Conservation (phyloP, 1,284 basidiomycete genomes). For the Neonothopanus nambi region DNA sequence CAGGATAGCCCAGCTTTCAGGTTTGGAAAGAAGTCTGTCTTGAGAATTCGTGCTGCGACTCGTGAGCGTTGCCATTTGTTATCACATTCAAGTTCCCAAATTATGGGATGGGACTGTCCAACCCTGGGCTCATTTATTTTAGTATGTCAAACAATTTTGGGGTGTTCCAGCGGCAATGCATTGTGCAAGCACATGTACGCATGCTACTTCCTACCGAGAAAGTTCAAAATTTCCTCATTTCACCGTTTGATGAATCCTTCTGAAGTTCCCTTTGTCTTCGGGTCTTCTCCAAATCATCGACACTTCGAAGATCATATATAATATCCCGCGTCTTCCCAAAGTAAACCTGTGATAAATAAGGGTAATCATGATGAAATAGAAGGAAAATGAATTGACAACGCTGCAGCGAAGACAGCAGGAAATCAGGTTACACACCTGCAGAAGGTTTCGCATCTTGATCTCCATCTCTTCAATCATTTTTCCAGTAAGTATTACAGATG, state of each 20-base stretch:
- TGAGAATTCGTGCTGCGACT: too few relatives aligned
- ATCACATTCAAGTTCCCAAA: not conserved
- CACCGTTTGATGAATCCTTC: constrained; percentile 82
- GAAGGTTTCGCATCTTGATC: constrained; percentile 94
- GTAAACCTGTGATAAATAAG: constrained; percentile 66
- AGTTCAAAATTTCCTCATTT: not conserved
- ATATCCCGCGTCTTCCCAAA: constrained; percentile 98
- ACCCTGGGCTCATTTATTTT: not conserved
- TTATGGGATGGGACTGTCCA: not conserved
- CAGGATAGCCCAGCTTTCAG: too few relatives aligned
- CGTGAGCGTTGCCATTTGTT: too few relatives aligned
- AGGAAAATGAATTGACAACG: constrained; percentile 7
- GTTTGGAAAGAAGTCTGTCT: too few relatives aligned
- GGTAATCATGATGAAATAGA: not conserved
- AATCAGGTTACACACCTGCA: constrained; percentile 59
- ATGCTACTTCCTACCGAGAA: not conserved
- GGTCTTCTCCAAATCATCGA: constrained; percentile 84
- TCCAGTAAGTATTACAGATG: constrained; percentile 90
- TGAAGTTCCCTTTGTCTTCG: constrained; percentile 84
- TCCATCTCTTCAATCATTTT: constrained; percentile 98
- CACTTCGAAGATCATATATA: constrained; percentile 86
- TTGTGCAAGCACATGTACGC: not conserved
- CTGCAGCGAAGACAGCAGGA: too few relatives aligned
- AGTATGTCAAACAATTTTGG: not conserved
- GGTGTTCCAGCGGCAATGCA: not conserved